A percentile compares a stretch with the other conserved stretches of the same genome.
Conservation (phyloP, 164 flowering plant genomes). For the Chimonanthus praecox region DNA sequence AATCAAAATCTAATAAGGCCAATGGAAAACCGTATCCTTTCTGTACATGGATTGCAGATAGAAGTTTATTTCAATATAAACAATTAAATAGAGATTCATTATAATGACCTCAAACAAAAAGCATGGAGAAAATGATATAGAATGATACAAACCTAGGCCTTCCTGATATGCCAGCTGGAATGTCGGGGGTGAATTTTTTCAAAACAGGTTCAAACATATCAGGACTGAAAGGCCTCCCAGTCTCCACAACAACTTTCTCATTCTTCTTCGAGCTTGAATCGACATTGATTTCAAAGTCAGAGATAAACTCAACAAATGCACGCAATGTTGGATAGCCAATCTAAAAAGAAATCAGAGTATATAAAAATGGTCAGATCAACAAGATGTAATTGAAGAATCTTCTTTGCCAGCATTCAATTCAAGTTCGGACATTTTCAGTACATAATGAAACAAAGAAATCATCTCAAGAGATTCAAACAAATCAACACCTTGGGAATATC, state of each 20-base stretch:
- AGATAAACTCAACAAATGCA: constrained; percentile 74
- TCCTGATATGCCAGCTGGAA: constrained; percentile 60
- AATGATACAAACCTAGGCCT: constrained; percentile 68
- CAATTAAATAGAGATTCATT: too few relatives aligned
- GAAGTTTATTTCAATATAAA: too few relatives aligned
- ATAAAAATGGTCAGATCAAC: constrained; percentile 1
- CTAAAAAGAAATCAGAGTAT: constrained; percentile 28
- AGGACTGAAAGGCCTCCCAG: constrained; percentile 77
- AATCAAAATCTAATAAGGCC: too few relatives aligned
- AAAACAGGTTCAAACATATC: constrained; percentile 81
- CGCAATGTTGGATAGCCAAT: constrained; percentile 68
- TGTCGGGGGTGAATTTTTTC: constrained; percentile 82
- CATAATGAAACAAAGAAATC: not conserved
- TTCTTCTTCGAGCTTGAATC: constrained; percentile 40
- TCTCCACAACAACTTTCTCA: constrained; percentile 33
- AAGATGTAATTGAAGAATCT: not conserved
- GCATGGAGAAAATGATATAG: too few relatives aligned
- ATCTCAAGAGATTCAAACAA: not conserved
- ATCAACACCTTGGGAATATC: constrained; percentile 62
- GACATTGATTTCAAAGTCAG: constrained; percentile 53
- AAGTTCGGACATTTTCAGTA: not conserved
- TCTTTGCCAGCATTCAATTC: too few relatives aligned
- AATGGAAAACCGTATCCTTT: too few relatives aligned
- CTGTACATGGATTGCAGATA: too few relatives aligned
- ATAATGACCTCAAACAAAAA: too few relatives aligned